Evolutionary conservation across 2,329 filamentous ascomycete species (phyloP).

Genomic region (Colletotrichum somersetense): DNA sequence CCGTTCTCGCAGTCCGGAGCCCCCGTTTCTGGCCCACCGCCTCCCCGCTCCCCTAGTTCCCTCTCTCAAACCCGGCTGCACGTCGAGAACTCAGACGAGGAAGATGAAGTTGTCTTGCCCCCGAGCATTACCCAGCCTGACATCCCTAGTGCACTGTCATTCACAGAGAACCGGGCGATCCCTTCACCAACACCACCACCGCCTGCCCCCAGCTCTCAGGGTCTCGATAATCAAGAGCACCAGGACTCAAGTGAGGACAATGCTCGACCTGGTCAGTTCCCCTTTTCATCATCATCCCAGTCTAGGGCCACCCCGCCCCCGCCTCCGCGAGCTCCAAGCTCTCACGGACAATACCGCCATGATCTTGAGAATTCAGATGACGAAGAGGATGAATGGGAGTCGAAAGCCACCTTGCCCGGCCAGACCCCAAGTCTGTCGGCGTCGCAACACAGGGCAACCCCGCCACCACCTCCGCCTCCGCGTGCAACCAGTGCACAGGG

Average conservation of each 20-base stretch:
- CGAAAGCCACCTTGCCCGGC: conserved; percentile 28
- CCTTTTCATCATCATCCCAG: conserved; percentile 41
- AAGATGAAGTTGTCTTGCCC: conserved; percentile 29
- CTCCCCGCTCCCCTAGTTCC: conserved; percentile 17
- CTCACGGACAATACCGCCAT: conserved; percentile 21
- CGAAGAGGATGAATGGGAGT: conserved; percentile 32
- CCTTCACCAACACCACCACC: conserved; percentile 23
- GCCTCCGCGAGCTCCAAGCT: conserved; percentile 18
- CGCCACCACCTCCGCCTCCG: conserved; percentile 28
- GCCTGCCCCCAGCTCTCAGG: conserved; percentile 26
- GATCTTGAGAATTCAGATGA: conserved; percentile 25
- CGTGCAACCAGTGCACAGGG: conserved; percentile 20
- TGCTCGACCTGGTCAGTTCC: conserved; percentile 41
- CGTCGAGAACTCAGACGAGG: conserved; percentile 22
- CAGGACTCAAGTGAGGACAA: conserved; percentile 39
- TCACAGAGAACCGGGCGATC: conserved; percentile 3
- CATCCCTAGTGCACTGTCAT: conserved; percentile 13
- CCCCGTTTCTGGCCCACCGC: background rate
- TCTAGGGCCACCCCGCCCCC: conserved; percentile 26
- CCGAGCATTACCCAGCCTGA: background rate
- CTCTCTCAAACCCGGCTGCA: conserved; percentile 18
- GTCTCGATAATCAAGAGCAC: conserved; percentile 37
- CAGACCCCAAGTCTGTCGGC: conserved; percentile 35
- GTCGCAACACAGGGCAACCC: conserved; percentile 24
- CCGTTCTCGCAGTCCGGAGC: background rate